Evolutionary conservation across 345 rosid genomes (phyloP), one percentile per base, ranked within the genome.

Genomic region (Luvunga scandens): DNA sequence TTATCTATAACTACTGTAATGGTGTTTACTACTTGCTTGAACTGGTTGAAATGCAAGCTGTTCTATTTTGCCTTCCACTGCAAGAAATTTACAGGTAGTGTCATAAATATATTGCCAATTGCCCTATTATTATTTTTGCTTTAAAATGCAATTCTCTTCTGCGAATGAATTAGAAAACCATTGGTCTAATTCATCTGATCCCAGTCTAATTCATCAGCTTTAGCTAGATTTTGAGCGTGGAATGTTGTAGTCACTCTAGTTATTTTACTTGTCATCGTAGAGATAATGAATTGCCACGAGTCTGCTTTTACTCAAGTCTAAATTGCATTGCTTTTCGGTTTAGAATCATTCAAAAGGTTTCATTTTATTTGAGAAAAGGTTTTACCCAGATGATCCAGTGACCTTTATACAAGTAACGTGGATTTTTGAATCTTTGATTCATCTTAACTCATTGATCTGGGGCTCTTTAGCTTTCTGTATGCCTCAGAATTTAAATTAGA

Each of bases 1-100:
- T 66, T 82, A 76, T 73, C 69, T 80, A 81, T 78, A 75, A 64
- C 71, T 67, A 59, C 65, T 48, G 25, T 33, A 65, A 65, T 34
- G 48, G 24, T 74, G 39, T 76, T 79, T 70, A 55, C 71, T 36
- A 48, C 38, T 69, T 63, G 68, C 56, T 2, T 56, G 66, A 72
- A 66, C 68, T 55, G 60, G 33, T 34, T 75, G 80, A 78, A 80
- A 56, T 45, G 50, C 50, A 10, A 45, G 72, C 48, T 42, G 61
- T 72, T 27, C 68, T 57, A n/a, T 69, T 31, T 68, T 81, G 76
- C 77, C 42, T 34, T 79, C 69, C 31, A 34, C 34, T 22, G 16
- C 36, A 31, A 18, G 55, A 75, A 80, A 18, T 56, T 61, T 76
- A 69, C 75, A 55, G 28, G 53, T 12, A 71, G 19, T 56, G 36